Evolutionary conservation across 306 rosid species (phyloP), one percentile per base, ranked within the genome.

Genomic region (Pachyrhizus erosus): DNA sequence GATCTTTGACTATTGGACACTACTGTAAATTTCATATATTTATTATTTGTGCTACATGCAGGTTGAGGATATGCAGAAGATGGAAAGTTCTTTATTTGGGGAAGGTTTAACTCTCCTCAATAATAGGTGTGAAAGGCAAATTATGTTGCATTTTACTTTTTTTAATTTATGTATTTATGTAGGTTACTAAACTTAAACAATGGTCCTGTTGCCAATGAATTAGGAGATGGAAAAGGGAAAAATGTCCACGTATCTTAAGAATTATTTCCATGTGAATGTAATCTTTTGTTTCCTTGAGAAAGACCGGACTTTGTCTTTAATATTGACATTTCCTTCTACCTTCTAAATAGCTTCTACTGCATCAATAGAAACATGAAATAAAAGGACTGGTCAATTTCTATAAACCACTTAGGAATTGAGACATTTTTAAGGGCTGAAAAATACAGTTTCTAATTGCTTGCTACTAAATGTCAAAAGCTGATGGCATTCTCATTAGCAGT

Each of bases 21-120:
- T 60, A 26, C 62, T 51, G 29, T 57, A 64, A 66, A 82, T 74
- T 48, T 60, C n/a, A 23, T 65, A 54, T n/a, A 64, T 33, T 15
- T 33, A 46, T 80, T 12, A 40, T 79, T 55, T 49, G 33, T 81
- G 55, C 62, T 73, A 58, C 24, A 11, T 79, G 43, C 93, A 96
- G 98, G 91, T 93, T 54, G 91, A 92, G 87, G 86, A 48, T 42
- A 70, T 93, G 64, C 92, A 80, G 54, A 80, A 85, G 89, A 91
- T 96, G 92, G 93, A 89, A 75, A 33, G 11, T 75, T 80, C 91
- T 33, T 73, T 89, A 29, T 96, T 96, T 83, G 98, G 99, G 57
- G 99, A 96, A 88, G 99, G 99, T 82, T 87, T 96, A 82, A 93
- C 99, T 82, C 94, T 92, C 73, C 82, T 89, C 40, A 88, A 73